Conservation (phyloP, 306 rosid species). For the Parietaria judaica region DNA sequence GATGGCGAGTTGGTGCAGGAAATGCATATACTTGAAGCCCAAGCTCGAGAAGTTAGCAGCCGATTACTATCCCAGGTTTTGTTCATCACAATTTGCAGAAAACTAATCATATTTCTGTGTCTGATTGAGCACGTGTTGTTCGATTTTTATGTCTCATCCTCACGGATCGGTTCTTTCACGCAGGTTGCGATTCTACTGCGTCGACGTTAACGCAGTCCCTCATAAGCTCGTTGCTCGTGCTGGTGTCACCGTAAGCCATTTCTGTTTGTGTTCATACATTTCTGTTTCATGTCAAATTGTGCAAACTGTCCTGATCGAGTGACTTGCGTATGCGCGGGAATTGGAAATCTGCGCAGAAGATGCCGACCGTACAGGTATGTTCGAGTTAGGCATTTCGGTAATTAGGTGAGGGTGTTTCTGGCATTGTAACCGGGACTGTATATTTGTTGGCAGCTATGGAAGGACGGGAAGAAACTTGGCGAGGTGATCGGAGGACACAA, state of each 20-base stretch:
- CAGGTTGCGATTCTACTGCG: conserved; percentile 61
- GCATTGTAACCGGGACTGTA: background rate
- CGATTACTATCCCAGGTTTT: conserved; percentile 24
- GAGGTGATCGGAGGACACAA: conserved; percentile 81
- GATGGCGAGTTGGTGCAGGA: conserved; percentile 97
- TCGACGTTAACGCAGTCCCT: conserved; percentile 68
- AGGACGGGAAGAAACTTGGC: conserved; percentile 55
- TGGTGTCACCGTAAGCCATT: conserved; percentile 73
- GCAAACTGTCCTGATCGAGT: background rate
- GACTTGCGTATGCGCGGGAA: too few relatives aligned
- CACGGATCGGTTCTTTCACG: conserved; percentile 22
- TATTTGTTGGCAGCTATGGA: conserved; percentile 60
- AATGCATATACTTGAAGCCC: conserved; percentile 93
- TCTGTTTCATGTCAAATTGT: background rate
- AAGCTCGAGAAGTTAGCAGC: conserved; percentile 84
- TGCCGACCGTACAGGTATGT: conserved; percentile 93
- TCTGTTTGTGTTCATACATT: too few relatives aligned
- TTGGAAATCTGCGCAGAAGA: conserved; percentile 50
- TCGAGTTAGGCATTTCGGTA: conserved; percentile 7
- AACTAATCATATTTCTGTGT: too few relatives aligned
- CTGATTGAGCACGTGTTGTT: background rate
- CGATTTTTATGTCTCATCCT: conserved; percentile 12
- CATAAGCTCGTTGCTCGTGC: conserved; percentile 77
- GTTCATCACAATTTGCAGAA: too few relatives aligned
- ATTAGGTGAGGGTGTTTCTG: background rate